Evolutionary conservation across 2,329 filamentous ascomycete species (phyloP).

Genomic region (Nothomitra cinnamomea): DNA sequence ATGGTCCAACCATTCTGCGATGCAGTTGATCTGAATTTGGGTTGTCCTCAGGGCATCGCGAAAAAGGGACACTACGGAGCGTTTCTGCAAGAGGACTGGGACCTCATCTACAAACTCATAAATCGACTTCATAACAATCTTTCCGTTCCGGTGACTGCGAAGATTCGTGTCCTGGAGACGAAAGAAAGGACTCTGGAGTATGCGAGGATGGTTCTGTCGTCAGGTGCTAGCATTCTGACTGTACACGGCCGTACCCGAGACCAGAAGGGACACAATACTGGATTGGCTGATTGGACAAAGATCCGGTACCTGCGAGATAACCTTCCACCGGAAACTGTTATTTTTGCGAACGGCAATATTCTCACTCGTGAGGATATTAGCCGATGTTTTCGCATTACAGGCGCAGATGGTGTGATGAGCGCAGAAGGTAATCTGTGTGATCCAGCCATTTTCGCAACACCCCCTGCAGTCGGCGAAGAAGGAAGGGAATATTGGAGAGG

Average conservation of each 20-base stretch:
- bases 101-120: conserved; percentile 66
- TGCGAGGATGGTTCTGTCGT: conserved; percentile 67
- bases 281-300: conserved; percentile 79
- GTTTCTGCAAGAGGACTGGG: conserved; percentile 86
- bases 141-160: conserved; percentile 75
- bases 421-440: conserved; percentile 92
- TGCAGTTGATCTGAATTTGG: conserved; percentile 86
- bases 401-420: conserved; percentile 86
- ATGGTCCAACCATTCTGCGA: conserved; percentile 78
- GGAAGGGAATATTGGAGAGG: conserved; percentile 78
- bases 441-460: conserved; percentile 63
- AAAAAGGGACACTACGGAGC: conserved; percentile 80
- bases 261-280: conserved; percentile 92
- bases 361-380: conserved; percentile 64
- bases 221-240: conserved; percentile 83
- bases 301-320: conserved; percentile 70
- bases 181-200: conserved; percentile 77
- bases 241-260: conserved; percentile 80
- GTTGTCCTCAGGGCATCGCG: conserved; percentile 92
- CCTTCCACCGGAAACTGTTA: conserved; percentile 70
- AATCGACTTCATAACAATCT: conserved; percentile 65
- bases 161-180: conserved; percentile 80
- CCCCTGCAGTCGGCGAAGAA: conserved; percentile 46
- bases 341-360: conserved; percentile 95
- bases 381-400: conserved; percentile 62